phyloP scores from a whole-genome alignment of 768 basidiomycete species.

The Pleurotus pulmonarius region DNA sequence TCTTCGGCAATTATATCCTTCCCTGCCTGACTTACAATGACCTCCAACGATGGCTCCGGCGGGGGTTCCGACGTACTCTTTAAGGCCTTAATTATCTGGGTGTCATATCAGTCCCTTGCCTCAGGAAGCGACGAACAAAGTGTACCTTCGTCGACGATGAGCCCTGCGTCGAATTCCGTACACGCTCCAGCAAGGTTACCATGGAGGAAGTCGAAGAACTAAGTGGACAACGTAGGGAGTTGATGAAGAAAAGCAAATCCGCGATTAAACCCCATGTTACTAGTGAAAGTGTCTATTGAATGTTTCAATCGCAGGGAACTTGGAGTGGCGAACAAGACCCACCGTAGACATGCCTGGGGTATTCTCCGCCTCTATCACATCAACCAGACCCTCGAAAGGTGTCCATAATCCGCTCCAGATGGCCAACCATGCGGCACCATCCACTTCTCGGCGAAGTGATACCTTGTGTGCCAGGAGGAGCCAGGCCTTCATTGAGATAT shows the following conservation, averaged over 20 bases:
- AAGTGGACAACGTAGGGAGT: constrained; percentile 48
- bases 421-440: constrained; percentile 27
- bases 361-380: constrained; percentile 44
- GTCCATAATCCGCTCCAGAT: constrained; percentile 82
- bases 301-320: constrained; percentile 4
- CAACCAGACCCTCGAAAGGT: constrained; percentile 53
- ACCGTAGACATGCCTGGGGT: constrained; percentile 38
- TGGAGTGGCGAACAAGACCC: constrained; percentile 11
- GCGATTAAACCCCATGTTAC: constrained; percentile 59
- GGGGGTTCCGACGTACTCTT: constrained; percentile 49
- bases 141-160: constrained; percentile 46
- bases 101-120: constrained; percentile 3
- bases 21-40: constrained; percentile 52
- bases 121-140: neutral
- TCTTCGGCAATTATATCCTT: constrained; percentile 69
- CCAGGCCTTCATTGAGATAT: constrained; percentile 70
- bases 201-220: constrained; percentile 52
- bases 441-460: constrained; percentile 21
- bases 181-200: constrained; percentile 42
- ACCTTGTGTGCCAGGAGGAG: constrained; percentile 49
- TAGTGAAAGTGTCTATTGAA: constrained; percentile 45
- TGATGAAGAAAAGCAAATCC: constrained; percentile 62
- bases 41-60: constrained; percentile 37
- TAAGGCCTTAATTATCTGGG: constrained; percentile 54
- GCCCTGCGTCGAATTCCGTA: constrained; percentile 46